phyloP scores from a whole-genome alignment of 1,284 basidiomycete species.

The Phaffia rhodozyma region DNA sequence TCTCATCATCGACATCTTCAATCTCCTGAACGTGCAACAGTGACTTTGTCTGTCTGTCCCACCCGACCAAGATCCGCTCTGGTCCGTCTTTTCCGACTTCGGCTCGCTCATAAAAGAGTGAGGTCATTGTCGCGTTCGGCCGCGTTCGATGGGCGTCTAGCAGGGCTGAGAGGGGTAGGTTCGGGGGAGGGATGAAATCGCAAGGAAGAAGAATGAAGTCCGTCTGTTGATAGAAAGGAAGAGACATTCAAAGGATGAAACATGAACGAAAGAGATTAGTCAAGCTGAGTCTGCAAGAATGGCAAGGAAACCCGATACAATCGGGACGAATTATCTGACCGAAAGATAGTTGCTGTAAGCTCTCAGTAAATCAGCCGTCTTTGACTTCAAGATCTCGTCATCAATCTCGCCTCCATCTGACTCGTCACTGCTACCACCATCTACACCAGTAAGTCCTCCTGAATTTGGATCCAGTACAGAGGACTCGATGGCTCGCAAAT shows the following conservation, averaged over 20 bases:
- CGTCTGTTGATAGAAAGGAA: conserved; percentile 30
- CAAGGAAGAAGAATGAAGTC: conserved; percentile 88
- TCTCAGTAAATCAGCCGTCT: conserved; percentile 33
- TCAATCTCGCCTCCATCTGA: conserved; percentile 22
- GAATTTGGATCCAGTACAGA: no score
- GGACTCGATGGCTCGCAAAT: conserved; percentile 7
- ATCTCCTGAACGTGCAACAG: conserved; percentile 21
- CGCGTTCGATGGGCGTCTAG: conserved; percentile 71
- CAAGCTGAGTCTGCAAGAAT: background rate
- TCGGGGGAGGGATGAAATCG: conserved; percentile 69
- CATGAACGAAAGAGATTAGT: background rate
- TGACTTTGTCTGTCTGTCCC: background rate
- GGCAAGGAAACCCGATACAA: background rate
- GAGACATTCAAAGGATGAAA: background rate
- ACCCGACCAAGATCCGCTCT: conserved; percentile 11
- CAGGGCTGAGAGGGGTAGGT: conserved; percentile 54
- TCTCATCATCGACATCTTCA: conserved; percentile 32
- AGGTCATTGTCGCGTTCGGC: conserved; percentile 58
- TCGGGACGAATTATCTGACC: conserved; percentile 20
- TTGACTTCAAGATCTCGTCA: conserved; percentile 17
- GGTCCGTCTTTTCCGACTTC: conserved; percentile 44
- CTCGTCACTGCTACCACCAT: conserved; percentile 23
- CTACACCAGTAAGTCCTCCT: background rate
- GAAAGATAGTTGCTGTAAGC: conserved; percentile 31
- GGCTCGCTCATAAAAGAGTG: conserved; percentile 57